Evolutionary conservation across 1,284 basidiomycete species (phyloP).

Genomic region (Xerocomus amazonicus): DNA sequence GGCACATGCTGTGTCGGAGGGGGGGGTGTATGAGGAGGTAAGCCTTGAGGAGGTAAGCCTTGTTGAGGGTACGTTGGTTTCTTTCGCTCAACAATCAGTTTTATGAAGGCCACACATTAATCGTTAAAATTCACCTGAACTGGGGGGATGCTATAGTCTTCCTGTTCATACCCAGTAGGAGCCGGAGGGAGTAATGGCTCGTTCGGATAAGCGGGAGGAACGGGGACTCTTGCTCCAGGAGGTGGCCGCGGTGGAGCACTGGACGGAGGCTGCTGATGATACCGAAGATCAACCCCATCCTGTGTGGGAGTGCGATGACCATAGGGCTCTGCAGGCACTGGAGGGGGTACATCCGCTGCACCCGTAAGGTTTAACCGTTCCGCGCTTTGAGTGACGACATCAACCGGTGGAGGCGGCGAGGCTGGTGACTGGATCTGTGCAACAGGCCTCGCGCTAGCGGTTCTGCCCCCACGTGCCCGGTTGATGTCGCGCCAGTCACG

Average conservation of each 20-base stretch:
- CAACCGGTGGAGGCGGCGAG: conserved; percentile 29
- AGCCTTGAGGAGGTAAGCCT: conserved; percentile 12
- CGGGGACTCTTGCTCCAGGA: conserved; percentile 44
- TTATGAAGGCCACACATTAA: background rate
- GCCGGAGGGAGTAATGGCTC: conserved; percentile 30
- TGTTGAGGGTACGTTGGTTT: conserved; percentile 27
- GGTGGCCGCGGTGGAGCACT: conserved; percentile 41
- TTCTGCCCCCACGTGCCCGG: conserved; percentile 48
- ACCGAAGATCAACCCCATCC: conserved; percentile 30
- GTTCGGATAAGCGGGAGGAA: conserved; percentile 35
- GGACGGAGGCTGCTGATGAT: conserved; percentile 31
- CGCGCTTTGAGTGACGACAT: conserved; percentile 40
- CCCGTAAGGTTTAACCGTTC: conserved; percentile 51
- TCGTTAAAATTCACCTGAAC: conserved; percentile 23
- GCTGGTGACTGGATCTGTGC: conserved; percentile 34
- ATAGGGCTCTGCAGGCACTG: conserved; percentile 35
- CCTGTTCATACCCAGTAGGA: conserved; percentile 27
- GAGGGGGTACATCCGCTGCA: conserved; percentile 33
- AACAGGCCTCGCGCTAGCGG: conserved; percentile 34
- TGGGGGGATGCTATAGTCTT: conserved; percentile 25
- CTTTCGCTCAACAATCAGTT: conserved; percentile 15
- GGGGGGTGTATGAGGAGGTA: conserved; percentile 17
- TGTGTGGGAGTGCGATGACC: conserved; percentile 34
- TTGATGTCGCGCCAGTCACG: conserved; percentile 88
- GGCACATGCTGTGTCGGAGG: conserved; percentile 18